These are phyloP conservation scores for Ogataea dorogensis DNA, from an alignment of 805 yeast species.

Conservation along the genomic window DNA sequence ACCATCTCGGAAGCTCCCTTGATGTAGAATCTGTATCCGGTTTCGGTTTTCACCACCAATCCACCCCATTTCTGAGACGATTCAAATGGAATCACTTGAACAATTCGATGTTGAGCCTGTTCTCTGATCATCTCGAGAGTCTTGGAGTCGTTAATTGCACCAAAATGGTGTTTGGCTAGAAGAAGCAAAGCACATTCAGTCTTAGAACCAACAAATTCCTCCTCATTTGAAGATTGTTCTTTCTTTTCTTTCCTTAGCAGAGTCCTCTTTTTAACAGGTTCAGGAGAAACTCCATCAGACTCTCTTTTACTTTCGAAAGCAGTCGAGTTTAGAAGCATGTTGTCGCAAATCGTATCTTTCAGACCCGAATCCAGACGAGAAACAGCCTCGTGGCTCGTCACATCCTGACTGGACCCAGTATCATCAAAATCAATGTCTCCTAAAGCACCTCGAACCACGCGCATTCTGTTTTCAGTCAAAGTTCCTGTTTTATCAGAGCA, in stretches of 20 bases:
- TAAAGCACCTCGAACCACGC: slow-evolving; percentile 74
- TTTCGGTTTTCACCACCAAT: slow-evolving; percentile 51
- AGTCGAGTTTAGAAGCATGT: slow-evolving; percentile 78
- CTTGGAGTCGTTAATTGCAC: slow-evolving; percentile 39
- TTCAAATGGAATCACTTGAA: slow-evolving; percentile 85
- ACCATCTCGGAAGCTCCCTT: slow-evolving; percentile 97
- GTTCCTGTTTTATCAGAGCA: slow-evolving; percentile 99
- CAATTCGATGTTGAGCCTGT: slow-evolving; percentile 40
- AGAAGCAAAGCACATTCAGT: slow-evolving; percentile 88
- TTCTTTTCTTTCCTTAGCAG: slow-evolving; percentile 76
- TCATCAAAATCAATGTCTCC: slow-evolving; percentile 61
- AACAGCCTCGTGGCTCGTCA: slow-evolving; percentile 3
- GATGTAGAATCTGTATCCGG: slow-evolving; percentile 58
- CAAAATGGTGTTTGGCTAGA: slow-evolving; percentile 59
- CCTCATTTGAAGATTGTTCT: slow-evolving; percentile 41
- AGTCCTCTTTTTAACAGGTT: too few relatives aligned
- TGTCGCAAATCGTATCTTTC: slow-evolving; percentile 40
- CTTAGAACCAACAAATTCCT: slow-evolving; percentile 83
- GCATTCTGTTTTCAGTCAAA: slow-evolving; percentile 89
- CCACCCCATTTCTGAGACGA: slow-evolving; percentile 93
- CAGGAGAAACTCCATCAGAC: slow-evolving; percentile 74
- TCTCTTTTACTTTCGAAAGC: slow-evolving; percentile 70
- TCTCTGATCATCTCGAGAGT: slow-evolving; percentile 48
- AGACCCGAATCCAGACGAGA: slow-evolving; percentile 19
- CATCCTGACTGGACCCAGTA: slow-evolving; percentile 25